Conservation (phyloP, 441 rosid species). For the Bruguiera hainesii region DNA sequence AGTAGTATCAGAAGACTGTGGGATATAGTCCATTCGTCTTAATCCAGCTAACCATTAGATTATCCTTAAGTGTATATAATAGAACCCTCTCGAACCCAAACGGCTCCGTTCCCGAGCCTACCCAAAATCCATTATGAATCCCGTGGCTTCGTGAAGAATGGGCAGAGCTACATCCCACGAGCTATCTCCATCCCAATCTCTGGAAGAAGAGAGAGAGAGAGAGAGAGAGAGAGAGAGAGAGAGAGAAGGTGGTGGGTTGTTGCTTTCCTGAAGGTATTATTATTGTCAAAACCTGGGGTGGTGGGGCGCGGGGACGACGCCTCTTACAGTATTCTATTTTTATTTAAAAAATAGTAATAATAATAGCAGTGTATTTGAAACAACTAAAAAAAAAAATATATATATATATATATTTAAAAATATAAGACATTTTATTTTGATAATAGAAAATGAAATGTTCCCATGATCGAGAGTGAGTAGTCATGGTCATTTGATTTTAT, state of each 20-base stretch:
- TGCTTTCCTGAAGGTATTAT: slow-evolving; percentile 34
- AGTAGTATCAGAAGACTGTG: too few species aligned
- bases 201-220: neutral
- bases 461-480: too few species aligned
- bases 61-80: too few species aligned
- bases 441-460: neutral
- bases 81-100: neutral
- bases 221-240: slow-evolving; percentile 2
- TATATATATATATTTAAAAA: too few species aligned
- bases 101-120: neutral
- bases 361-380: too few species aligned
- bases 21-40: too few species aligned
- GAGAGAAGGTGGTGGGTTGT: slow-evolving; percentile 38
- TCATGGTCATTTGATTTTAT: too few species aligned
- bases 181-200: slow-evolving; percentile 17
- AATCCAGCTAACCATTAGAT: too few species aligned
- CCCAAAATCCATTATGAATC: slow-evolving; percentile 7
- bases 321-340: too few species aligned
- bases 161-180: slow-evolving; percentile 31
- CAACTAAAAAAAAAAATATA: too few species aligned
- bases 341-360: too few species aligned
- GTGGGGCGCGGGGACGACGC: too few species aligned
- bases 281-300: slow-evolving; percentile 11
- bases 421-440: slow-evolving; percentile 2
- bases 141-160: slow-evolving; percentile 31